Base-by-base conservation (phyloP, 495 filamentous ascomycete species). In the Daldinia decipiens region DNA sequence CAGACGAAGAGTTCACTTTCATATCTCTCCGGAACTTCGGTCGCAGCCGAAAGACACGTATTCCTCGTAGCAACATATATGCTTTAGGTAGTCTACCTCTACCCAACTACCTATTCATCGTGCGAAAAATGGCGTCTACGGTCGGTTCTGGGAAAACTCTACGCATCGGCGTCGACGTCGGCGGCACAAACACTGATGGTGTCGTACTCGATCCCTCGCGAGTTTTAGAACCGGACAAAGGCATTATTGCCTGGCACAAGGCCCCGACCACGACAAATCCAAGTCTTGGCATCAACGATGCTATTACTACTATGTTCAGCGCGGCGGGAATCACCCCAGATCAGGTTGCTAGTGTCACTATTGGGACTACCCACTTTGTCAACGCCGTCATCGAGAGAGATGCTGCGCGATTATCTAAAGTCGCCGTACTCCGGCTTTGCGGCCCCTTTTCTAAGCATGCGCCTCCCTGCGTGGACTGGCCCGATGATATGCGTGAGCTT, bases 331-430 rank as follows among this genome's bases (percentile, higher is more conserved):
- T 87, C 51, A 65, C 73, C 12, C 72, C 80, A 5, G 69, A 72
- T 1, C 65, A 82, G 27, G 79, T 90, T 15, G 82, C 82, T 9
- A 85, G 82, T 61, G 86, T 90, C 4, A 87, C 86, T 24, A 86
- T 90, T 63, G 88, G 88, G 15, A 90, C 88, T 2, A 89, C 87
- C 0, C 84, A 87, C 70, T 90, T 89, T 74, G 83, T 90, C 65
- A 90, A 90, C 73, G 87, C 88, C 7, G 85, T 90, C 38, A 79
- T 89, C 7, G 85, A 89, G 73, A 76, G 82, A 8, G 87, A 90
- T 73, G 76, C 80, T 15, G 65, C 79, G 12, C 82, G 85, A 4
- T 76, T 90, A 27, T 79, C 79, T 8, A 79, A 77, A 34, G 87
- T 90, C 2, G 87, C 86, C 15, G 82, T 89, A 8, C 63, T 88